These are phyloP conservation scores for Sugiyamaella chiloensis DNA, from an alignment of 805 yeast genomes.

Conservation along the genomic window DNA sequence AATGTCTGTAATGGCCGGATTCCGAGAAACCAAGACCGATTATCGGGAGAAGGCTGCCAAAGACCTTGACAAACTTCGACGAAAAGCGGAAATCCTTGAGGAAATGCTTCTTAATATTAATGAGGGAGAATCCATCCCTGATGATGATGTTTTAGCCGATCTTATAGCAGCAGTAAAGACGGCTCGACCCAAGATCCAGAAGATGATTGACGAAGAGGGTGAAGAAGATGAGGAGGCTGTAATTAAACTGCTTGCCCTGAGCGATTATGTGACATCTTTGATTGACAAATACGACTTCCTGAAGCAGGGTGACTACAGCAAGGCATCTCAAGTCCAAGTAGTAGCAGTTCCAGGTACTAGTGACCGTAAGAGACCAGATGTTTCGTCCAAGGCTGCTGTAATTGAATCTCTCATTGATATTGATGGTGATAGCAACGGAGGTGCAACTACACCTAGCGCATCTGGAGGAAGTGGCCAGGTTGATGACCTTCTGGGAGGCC, in stretches of 20 bases:
- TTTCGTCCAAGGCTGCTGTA: constrained; percentile 34
- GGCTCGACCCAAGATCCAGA: constrained; percentile 82
- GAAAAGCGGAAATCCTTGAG: constrained; percentile 81
- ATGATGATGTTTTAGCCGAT: constrained; percentile 74
- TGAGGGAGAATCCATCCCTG: constrained; percentile 36
- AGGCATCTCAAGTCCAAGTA: constrained; percentile 44
- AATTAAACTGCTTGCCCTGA: constrained; percentile 59
- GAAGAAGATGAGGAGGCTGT: constrained; percentile 63
- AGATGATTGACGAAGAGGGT: constrained; percentile 71
- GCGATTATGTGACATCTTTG: constrained; percentile 71
- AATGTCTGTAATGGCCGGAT: constrained; percentile 98
- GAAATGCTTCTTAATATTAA: constrained; percentile 65
- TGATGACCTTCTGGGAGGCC: constrained; percentile 72
- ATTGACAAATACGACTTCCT: constrained; percentile 63
- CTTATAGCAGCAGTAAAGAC: constrained; percentile 73
- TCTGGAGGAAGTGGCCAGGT: constrained; percentile 25
- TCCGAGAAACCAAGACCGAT: constrained; percentile 72
- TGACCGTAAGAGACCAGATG: constrained; percentile 24
- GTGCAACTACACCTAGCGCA: constrained; percentile 33
- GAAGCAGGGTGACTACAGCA: constrained; percentile 58
- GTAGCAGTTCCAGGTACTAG: constrained; percentile 38
- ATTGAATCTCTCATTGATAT: constrained; percentile 68
- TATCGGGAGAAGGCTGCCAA: constrained; percentile 76
- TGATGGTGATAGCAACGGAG: constrained; percentile 49
- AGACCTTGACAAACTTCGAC: constrained; percentile 76